Percentiles rank a stretch among this genome's conserved stretches.
These are phyloP conservation scores for Drechslerella dactyloides DNA, from an alignment of 2,329 filamentous ascomycete species.

Conservation along the genomic window DNA sequence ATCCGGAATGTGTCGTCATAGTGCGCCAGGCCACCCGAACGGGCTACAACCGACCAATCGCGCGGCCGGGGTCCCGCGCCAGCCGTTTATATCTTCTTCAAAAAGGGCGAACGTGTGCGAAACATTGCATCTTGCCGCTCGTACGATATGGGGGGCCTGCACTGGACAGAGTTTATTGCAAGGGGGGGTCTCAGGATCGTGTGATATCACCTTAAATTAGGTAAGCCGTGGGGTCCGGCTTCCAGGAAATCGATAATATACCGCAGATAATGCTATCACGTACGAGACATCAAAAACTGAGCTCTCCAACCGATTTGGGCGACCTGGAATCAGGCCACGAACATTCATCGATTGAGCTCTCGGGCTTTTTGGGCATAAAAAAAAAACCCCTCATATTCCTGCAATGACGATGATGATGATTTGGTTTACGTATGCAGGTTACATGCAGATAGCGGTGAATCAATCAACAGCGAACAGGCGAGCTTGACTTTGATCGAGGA, in stretches of 20 bases:
- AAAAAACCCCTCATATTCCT: too few species aligned
- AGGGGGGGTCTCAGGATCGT: conserved; percentile 3
- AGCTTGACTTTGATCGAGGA: not conserved
- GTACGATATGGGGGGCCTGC: conserved; percentile 23
- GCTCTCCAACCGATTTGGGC: conserved; percentile 14
- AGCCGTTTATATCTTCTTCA: conserved; percentile 36
- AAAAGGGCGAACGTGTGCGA: conserved; percentile 18
- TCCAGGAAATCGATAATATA: too few species aligned
- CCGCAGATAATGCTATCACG: not conserved
- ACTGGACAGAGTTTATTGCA: not conserved
- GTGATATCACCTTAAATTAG: too few species aligned
- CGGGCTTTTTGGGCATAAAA: not conserved
- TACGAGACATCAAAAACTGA: not conserved
- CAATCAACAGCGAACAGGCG: not conserved
- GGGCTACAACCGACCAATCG: conserved; percentile 11
- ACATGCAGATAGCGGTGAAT: conserved; percentile 13
- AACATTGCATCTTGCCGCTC: conserved; percentile 22
- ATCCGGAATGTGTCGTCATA: conserved; percentile 40
- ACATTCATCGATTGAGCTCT: conserved; percentile 8
- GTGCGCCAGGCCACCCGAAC: not conserved
- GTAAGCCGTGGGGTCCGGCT: conserved; percentile 2
- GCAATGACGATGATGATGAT: not conserved
- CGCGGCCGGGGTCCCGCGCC: conserved; percentile 28
- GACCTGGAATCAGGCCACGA: not conserved
- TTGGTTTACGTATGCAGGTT: conserved; percentile 26